A percentile compares a stretch with the other conserved stretches of the same genome.
Conservation (phyloP, 116 monocot genomes). For the Trichopus zeylanicus region DNA sequence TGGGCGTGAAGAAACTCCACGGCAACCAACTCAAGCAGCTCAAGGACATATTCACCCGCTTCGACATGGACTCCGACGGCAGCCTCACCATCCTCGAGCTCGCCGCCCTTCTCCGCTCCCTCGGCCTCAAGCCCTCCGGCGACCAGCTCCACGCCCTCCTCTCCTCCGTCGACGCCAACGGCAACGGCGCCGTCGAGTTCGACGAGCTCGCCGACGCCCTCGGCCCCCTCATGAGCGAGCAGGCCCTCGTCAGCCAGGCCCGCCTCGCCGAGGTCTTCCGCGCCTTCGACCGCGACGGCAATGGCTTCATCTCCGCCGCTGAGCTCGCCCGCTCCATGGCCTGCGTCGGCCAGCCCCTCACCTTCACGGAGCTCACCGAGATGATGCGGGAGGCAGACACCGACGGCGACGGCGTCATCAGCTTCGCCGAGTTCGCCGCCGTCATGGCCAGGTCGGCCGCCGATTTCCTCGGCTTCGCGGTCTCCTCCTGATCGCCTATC, state of each 20-base stretch:
- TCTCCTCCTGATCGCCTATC: slow-evolving; percentile 1
- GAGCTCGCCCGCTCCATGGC: slow-evolving; percentile 68
- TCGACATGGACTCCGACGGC: slow-evolving; percentile 42
- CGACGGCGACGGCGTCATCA: slow-evolving; percentile 66
- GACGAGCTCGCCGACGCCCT: slow-evolving; percentile 55
- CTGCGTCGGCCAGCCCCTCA: slow-evolving; percentile 28
- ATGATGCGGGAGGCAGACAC: slow-evolving; percentile 71
- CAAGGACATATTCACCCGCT: slow-evolving; percentile 27
- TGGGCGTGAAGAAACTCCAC: neutral
- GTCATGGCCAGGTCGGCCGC: slow-evolving; percentile 55
- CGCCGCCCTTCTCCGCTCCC: slow-evolving; percentile 47
- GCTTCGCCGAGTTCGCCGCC: slow-evolving; percentile 52
- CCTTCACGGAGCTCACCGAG: slow-evolving; percentile 42
- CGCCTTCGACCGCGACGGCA: slow-evolving; percentile 62
- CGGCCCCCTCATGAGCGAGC: slow-evolving; percentile 41
- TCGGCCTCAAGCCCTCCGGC: slow-evolving; percentile 47
- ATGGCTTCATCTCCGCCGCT: slow-evolving; percentile 53
- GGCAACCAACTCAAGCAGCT: slow-evolving; percentile 31
- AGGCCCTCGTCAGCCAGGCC: slow-evolving; percentile 31
- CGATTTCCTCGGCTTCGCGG: slow-evolving; percentile 41
- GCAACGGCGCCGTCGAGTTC: slow-evolving; percentile 57
- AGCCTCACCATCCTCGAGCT: slow-evolving; percentile 45
- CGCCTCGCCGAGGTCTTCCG: slow-evolving; percentile 44
- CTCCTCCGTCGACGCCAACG: slow-evolving; percentile 49
- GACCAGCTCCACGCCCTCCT: slow-evolving; percentile 47